Percentiles rank a stretch among this genome's conserved stretches.
Evolutionary conservation across 1,284 basidiomycete genomes (phyloP).

Genomic region (Apiotrichum mycotoxinovorans): DNA sequence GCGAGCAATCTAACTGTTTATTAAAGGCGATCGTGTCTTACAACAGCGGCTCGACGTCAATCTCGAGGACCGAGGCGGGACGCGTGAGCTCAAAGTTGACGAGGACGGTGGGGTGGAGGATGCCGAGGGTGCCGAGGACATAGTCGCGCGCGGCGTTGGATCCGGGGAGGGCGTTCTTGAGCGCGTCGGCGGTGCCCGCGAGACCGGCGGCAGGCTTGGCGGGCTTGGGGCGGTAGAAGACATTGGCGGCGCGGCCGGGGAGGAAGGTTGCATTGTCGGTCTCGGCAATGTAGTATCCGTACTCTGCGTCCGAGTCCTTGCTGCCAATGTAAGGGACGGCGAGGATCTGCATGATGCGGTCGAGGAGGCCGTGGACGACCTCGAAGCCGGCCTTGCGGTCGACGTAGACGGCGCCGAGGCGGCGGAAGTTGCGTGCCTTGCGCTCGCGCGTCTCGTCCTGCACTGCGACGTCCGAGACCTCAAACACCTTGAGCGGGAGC

Average conservation of each 20-base stretch:
- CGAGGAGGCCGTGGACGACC: slow-evolving; percentile 89
- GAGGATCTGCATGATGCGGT: slow-evolving; percentile 90
- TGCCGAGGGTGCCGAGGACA: slow-evolving; percentile 77
- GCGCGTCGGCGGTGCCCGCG: slow-evolving; percentile 42
- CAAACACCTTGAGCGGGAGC: slow-evolving; percentile 89
- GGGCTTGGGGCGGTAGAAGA: slow-evolving; percentile 72
- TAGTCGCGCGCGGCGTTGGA: slow-evolving; percentile 54
- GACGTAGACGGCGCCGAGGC: slow-evolving; percentile 88
- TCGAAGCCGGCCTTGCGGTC: slow-evolving; percentile 97
- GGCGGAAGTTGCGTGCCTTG: slow-evolving; percentile 79
- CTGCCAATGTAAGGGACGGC: slow-evolving; percentile 75
- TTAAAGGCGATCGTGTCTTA: slow-evolving; percentile 52
- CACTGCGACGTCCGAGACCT: slow-evolving; percentile 87
- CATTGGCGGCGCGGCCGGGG: slow-evolving; percentile 86
- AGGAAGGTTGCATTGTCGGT: slow-evolving; percentile 87
- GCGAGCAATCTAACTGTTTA: too few relatives aligned
- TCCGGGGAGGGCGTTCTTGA: slow-evolving; percentile 47
- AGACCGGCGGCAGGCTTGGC: slow-evolving; percentile 34
- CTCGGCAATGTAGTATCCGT: slow-evolving; percentile 90
- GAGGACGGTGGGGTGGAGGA: slow-evolving; percentile 86
- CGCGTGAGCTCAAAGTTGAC: slow-evolving; percentile 88
- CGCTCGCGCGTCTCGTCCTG: slow-evolving; percentile 77
- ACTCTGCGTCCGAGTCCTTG: slow-evolving; percentile 57
- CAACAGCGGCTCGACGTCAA: slow-evolving; percentile 88
- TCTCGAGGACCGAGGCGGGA: slow-evolving; percentile 94